phyloP scores from a whole-genome alignment of 495 filamentous ascomycete genomes.

The Ascobolus immersus region DNA sequence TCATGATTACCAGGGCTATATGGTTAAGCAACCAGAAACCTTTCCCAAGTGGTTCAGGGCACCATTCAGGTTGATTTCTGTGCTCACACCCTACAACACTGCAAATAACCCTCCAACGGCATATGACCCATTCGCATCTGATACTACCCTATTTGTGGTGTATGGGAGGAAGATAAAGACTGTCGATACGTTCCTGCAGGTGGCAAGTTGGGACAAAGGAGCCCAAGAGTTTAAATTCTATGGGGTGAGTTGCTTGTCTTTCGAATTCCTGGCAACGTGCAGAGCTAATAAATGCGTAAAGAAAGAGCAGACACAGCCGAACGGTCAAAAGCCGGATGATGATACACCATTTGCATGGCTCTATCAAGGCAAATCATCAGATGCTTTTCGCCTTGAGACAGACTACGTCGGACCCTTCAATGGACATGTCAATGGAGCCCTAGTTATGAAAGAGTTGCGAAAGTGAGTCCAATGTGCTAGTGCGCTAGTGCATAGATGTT shows the following conservation, averaged over 20 bases:
- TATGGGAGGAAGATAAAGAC: not conserved
- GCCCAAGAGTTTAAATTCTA: slow-evolving; percentile 1
- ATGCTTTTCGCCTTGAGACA: not conserved
- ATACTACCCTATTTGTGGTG: slow-evolving; percentile 3
- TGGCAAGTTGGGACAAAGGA: slow-evolving; percentile 2
- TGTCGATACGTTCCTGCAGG: not conserved
- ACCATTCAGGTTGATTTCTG: no score
- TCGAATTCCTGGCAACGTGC: not conserved
- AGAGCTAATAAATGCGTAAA: not conserved
- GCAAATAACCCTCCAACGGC: no score
- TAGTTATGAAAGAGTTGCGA: slow-evolving; percentile 3
- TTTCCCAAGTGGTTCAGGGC: no score
- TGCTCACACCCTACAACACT: no score
- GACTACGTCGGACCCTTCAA: slow-evolving; percentile 2
- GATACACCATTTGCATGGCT: no score
- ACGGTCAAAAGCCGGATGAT: no score
- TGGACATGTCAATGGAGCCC: slow-evolving; percentile 3
- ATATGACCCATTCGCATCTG: no score
- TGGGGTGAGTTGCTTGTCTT: not conserved
- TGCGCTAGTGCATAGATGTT: no score
- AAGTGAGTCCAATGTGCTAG: no score
- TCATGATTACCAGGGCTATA: no score
- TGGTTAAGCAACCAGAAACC: no score
- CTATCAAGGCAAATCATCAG: not conserved
- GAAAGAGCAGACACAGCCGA: no score